Base-by-base conservation (phyloP, 2,329 filamentous ascomycete species). In the Conoideocrella luteorostrata region DNA sequence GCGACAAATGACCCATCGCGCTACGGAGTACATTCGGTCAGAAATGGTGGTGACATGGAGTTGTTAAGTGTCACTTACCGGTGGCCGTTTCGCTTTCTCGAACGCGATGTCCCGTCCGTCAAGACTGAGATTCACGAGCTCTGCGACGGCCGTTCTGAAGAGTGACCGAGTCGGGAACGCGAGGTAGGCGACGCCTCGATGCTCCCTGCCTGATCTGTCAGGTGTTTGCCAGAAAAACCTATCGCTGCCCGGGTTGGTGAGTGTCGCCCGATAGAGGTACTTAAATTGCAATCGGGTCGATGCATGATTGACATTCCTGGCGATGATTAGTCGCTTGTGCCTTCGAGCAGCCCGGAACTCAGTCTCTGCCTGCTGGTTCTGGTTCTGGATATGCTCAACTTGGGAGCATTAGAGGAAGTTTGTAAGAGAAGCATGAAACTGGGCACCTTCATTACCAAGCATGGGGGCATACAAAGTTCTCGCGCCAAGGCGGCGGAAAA, bases 351-450 rank as follows among this genome's bases (percentile, higher is more conserved):
- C 26, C 26, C 13, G 26, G 13, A 28, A 13, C 26, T 28, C 26
- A 28, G 26, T 28, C 26, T 28, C 26, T 7, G 13, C 7, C 26
- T 28, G 26, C 26, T 28, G 26, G 26, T 28, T 28, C 26, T 28
- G 33, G 20, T 35, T 22, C 22, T 28, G 26, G 26, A 45, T 32
- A 11, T n/a, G 20, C 30, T 48, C 26, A 22, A 48, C 21, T 37
- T 37, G n/a, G 13, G 22, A 12, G 46, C 46, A 10, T 32, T 48
- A 7, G 46, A 48, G 12, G 46, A 45, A 11, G 34, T 37, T 26
- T 17, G n/a, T 9, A 39, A 28, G 7, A 7, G 34, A 37, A 9
- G 15, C 32, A 20, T 35, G 18, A 35, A 35, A 7, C 32, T 20
- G 7, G 13, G 32, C 9, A n/a, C 7, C 32, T 20, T 20, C 18